phyloP scores from a whole-genome alignment of 495 filamentous ascomycete genomes.

The Parmelia sp. region DNA sequence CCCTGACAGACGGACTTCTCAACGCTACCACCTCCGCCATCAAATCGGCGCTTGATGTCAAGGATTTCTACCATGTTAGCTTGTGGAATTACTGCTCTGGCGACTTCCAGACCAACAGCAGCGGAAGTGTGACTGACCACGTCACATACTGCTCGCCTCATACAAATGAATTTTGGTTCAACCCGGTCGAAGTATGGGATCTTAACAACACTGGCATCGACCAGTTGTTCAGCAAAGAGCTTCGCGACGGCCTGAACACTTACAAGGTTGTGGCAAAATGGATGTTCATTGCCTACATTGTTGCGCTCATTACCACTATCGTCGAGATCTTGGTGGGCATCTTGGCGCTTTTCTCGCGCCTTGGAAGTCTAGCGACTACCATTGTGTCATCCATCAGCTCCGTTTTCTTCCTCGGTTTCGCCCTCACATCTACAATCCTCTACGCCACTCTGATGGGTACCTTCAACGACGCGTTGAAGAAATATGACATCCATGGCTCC shows the following conservation, averaged over 20 bases:
- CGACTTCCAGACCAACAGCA: conserved; percentile 41
- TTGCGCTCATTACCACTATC: conserved; percentile 65
- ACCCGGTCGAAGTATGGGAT: conserved; percentile 56
- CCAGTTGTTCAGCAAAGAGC: conserved; percentile 53
- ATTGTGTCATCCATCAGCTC: conserved; percentile 58
- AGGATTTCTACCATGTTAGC: conserved; percentile 72
- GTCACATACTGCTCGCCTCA: conserved; percentile 48
- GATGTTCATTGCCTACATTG: conserved; percentile 66
- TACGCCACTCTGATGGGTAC: conserved; percentile 53
- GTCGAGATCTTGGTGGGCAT: conserved; percentile 63
- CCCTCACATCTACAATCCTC: conserved; percentile 52
- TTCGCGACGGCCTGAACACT: conserved; percentile 55
- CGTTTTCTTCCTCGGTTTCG: conserved; percentile 52
- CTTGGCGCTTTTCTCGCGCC: conserved; percentile 60
- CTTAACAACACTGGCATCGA: conserved; percentile 52
- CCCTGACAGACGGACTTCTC: conserved; percentile 37
- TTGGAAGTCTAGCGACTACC: conserved; percentile 71
- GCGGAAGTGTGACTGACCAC: conserved; percentile 37
- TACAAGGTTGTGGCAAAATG: conserved; percentile 70
- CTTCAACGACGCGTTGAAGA: conserved; percentile 55
- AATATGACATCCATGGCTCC: conserved; percentile 57
- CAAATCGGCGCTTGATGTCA: conserved; percentile 50
- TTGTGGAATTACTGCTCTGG: conserved; percentile 85
- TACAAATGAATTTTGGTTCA: conserved; percentile 69
- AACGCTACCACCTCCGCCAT: conserved; percentile 32